A percentile compares a stretch with the other conserved stretches of the same genome.
Evolutionary conservation across 192 early-diverging fungal species (phyloP).

Genomic region (Podila clonocystis): DNA sequence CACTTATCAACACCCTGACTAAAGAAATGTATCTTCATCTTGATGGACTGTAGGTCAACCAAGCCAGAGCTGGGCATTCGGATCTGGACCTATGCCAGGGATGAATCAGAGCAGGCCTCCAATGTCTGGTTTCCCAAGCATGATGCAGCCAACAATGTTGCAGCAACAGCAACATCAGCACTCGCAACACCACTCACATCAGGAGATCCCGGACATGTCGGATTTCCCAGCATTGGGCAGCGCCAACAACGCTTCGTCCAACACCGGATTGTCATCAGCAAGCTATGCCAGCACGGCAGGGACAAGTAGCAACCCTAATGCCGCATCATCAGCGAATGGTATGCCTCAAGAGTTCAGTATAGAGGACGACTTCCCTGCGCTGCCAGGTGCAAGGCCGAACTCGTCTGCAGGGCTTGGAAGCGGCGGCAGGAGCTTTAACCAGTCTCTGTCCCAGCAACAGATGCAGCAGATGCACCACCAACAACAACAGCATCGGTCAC

Average conservation of each 20-base stretch:
- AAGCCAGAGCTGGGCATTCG: constrained; percentile 45
- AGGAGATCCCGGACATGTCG: constrained; percentile 53
- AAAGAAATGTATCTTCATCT: background rate
- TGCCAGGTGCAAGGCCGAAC: constrained; percentile 53
- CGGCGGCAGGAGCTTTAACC: constrained; percentile 47
- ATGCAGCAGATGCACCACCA: constrained; percentile 18
- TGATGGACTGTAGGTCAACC: constrained; percentile 30
- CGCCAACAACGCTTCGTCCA: constrained; percentile 48
- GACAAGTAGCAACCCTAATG: constrained; percentile 31
- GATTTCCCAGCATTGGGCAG: constrained; percentile 59
- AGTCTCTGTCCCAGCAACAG: constrained; percentile 23
- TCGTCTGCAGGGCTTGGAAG: constrained; percentile 46
- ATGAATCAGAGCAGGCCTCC: constrained; percentile 46
- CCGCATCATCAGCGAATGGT: constrained; percentile 26
- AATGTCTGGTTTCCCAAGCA: constrained; percentile 43
- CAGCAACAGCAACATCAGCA: constrained; percentile 38
- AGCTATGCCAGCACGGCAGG: constrained; percentile 56
- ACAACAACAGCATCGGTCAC: constrained; percentile 33
- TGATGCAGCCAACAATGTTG: constrained; percentile 30
- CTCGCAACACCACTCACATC: constrained; percentile 23
- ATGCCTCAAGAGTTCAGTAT: constrained; percentile 53
- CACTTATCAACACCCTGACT: background rate
- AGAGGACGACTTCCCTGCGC: constrained; percentile 57
- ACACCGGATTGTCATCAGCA: constrained; percentile 46
- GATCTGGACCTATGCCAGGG: constrained; percentile 47